phyloP scores from a whole-genome alignment of 2,329 filamentous ascomycete genomes.

The Diaporthe ampelina region DNA sequence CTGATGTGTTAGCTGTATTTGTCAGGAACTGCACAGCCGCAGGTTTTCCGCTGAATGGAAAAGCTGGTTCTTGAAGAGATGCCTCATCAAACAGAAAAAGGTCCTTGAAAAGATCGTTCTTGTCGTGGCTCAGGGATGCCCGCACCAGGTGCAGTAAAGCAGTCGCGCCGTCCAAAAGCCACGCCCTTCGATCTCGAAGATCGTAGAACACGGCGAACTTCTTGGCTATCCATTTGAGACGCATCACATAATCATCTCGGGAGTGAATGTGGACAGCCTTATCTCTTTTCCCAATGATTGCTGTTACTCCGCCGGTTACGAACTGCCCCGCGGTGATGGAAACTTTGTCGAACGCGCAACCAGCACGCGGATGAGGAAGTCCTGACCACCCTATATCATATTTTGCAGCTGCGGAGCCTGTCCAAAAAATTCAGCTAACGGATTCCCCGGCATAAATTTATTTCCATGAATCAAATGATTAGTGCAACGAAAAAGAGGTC shows the following conservation, averaged over 20 bases:
- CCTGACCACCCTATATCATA: slow-evolving; percentile 44
- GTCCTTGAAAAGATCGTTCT: slow-evolving; percentile 41
- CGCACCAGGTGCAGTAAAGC: slow-evolving; percentile 55
- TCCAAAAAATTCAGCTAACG: not conserved
- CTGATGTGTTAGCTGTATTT: not conserved
- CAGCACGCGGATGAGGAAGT: slow-evolving; percentile 38
- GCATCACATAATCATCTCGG: slow-evolving; percentile 45
- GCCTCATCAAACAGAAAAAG: slow-evolving; percentile 43
- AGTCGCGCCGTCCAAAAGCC: slow-evolving; percentile 53
- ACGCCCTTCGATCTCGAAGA: slow-evolving; percentile 48
- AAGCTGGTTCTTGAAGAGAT: not conserved
- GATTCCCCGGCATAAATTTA: no score
- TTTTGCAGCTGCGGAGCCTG: slow-evolving; percentile 43
- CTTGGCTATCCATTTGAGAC: slow-evolving; percentile 48
- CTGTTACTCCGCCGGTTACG: slow-evolving; percentile 45
- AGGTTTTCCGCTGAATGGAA: not conserved
- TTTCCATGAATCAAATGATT: not conserved
- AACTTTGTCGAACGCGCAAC: slow-evolving; percentile 45
- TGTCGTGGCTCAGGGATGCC: slow-evolving; percentile 46
- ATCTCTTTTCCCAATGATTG: slow-evolving; percentile 48
- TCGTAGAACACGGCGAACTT: slow-evolving; percentile 48
- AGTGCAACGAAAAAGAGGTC: not conserved
- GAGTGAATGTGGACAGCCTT: slow-evolving; percentile 44
- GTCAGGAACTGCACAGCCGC: slow-evolving; percentile 16
- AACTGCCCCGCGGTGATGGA: slow-evolving; percentile 46